A percentile compares a stretch with the other conserved stretches of the same genome.
Conservation (phyloP, 1,284 basidiomycete genomes). For the Taiwanofungus camphoratus region DNA sequence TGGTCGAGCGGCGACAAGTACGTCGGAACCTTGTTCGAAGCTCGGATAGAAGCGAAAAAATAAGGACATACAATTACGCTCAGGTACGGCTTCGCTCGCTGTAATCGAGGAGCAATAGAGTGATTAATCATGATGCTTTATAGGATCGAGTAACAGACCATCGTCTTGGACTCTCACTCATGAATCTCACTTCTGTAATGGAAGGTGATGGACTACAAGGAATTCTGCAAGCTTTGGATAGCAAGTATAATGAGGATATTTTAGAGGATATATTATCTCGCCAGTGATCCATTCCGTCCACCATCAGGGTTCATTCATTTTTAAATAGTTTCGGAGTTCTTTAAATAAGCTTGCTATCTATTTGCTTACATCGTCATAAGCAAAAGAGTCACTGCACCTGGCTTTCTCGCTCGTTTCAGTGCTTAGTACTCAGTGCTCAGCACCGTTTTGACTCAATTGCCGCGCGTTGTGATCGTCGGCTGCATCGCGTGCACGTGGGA, state of each 20-base stretch:
- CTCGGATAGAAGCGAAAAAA: slow-evolving; percentile 85
- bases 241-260: slow-evolving; percentile 57
- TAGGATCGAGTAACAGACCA: slow-evolving; percentile 92
- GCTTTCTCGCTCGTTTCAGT: too few species aligned
- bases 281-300: too few species aligned
- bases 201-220: slow-evolving; percentile 71
- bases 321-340: too few species aligned
- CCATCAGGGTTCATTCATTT: too few species aligned
- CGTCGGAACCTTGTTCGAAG: slow-evolving; percentile 72
- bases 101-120: neutral
- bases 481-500: too few species aligned
- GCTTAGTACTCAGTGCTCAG: too few species aligned
- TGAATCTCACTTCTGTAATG: slow-evolving; percentile 69
- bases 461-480: too few species aligned
- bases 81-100: slow-evolving; percentile 44
- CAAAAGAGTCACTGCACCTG: too few species aligned
- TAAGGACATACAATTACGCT: slow-evolving; percentile 89
- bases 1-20: slow-evolving; percentile 63
- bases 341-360: too few species aligned
- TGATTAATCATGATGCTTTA: neutral
- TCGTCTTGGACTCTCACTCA: slow-evolving; percentile 74
- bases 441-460: too few species aligned
- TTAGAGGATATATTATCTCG: slow-evolving; percentile 59
- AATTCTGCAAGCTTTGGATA: slow-evolving; percentile 59
- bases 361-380: too few species aligned